Conservation (phyloP, 306 rosid species). For the Chamaecrista fasciculata region DNA sequence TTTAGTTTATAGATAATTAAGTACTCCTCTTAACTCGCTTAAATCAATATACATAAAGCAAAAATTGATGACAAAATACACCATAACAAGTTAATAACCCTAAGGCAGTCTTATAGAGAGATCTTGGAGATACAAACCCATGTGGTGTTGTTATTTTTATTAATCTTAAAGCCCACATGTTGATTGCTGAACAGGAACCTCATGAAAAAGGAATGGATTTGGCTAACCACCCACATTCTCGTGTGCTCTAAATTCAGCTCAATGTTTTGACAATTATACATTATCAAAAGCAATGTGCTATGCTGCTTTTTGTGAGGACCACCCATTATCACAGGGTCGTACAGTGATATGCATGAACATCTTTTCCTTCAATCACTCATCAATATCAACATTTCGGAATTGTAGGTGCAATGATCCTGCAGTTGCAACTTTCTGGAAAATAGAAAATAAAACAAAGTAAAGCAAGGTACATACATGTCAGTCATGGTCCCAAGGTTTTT, state of each 20-base stretch:
- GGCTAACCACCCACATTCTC: background rate
- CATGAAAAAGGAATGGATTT: background rate
- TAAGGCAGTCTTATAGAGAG: too few species aligned
- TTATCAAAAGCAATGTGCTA: background rate
- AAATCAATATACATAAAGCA: too few species aligned
- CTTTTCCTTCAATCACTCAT: background rate
- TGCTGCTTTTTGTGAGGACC: slow-evolving; percentile 12
- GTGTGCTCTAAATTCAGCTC: background rate
- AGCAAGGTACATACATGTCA: background rate
- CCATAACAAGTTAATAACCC: background rate
- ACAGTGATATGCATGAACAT: background rate
- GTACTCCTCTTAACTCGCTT: too few species aligned
- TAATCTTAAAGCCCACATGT: background rate
- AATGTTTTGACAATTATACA: background rate
- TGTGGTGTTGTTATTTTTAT: background rate
- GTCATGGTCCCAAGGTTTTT: background rate
- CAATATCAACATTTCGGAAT: background rate
- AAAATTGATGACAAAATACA: too few species aligned
- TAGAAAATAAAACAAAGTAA: background rate
- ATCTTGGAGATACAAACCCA: background rate
- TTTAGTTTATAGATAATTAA: too few species aligned
- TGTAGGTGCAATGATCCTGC: background rate
- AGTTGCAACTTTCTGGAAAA: slow-evolving; percentile 4
- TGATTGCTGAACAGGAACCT: background rate
- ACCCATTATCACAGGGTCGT: background rate